Evolutionary conservation across 805 yeast species (phyloP).

Genomic region (Clavispora asparagi): DNA sequence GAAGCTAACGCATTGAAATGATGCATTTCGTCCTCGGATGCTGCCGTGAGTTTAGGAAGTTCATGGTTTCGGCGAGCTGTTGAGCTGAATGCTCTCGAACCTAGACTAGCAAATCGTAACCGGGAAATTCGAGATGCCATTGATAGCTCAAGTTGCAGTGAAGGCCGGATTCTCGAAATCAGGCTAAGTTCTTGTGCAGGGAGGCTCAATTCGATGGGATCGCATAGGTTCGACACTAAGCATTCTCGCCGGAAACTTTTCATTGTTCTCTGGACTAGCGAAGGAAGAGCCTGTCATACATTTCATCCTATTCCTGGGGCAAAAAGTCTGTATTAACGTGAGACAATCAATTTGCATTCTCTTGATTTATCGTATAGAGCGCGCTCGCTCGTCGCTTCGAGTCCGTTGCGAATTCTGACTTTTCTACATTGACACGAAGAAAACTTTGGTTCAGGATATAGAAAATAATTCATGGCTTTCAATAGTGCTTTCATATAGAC

Average conservation of each 20-base stretch:
- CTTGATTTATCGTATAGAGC: no score
- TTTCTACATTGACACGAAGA: no score
- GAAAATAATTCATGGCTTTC: no score
- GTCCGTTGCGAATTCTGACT: no score
- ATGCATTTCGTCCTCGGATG: constrained; percentile 58
- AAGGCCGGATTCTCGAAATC: neutral
- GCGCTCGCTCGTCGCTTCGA: no score
- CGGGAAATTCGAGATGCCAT: neutral
- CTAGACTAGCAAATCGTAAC: neutral
- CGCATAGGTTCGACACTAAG: neutral
- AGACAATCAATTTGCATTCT: no score
- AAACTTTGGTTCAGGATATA: no score
- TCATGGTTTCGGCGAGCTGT: neutral
- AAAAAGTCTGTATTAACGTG: no score
- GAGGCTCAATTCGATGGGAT: neutral
- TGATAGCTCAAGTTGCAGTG: neutral
- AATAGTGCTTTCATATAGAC: no score
- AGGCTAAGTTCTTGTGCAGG: neutral
- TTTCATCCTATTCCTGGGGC: no score
- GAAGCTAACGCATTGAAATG: constrained; percentile 86
- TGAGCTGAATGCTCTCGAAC: neutral
- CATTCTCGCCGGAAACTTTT: neutral
- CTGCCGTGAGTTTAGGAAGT: constrained; percentile 25
- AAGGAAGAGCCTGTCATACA: no score
- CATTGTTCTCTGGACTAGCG: neutral